Evolutionary conservation across 345 rosid genomes (phyloP), one percentile per base, ranked within the genome.

Genomic region (Brassica nigra): DNA sequence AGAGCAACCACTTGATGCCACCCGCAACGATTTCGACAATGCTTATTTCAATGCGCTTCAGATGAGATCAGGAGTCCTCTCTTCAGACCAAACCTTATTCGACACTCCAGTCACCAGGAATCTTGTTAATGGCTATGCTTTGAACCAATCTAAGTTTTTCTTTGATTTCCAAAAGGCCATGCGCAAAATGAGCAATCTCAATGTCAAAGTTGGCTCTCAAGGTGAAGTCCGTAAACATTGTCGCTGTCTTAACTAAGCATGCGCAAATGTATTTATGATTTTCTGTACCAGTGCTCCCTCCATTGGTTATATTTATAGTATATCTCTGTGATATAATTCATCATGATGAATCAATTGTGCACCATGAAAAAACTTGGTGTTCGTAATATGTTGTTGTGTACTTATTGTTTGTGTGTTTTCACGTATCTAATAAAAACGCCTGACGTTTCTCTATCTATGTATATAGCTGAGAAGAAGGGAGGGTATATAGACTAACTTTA

Each of bases 131-230:
- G 87, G 76, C 2, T 95, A 91, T 57, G 94, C 98, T 15, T 18
- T 85, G 62, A 95, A 91, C 78, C 84, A 85, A 54, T 94, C 98
- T 8, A 91, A 77, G 92, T 95, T 93, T 78, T 93, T 95, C 92
- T 52, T 89, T 27, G 93, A 91, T 84, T 95, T 95, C 71, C 97
- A 91, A 78, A 85, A 78, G 77, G 99, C 99, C 3, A 93, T 95
- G 90, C 73, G 87, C 28, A 93, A 91, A 76, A 91, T 95, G 98
- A 79, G 99, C 28, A 15, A 12, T 81, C 86, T 93, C 62, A 90
- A 91, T 75, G 88, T 90, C 2, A 93, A 93, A 89, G 86, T 88
- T 62, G 88, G 87, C 8, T 73, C 88, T 11, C 79, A 86, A 4
- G 99, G 98, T 14, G 91, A 95, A 82, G 83, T 95, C 15, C 85